phyloP scores from a whole-genome alignment of 2,329 filamentous ascomycete species.

The Claviceps digitariae region DNA sequence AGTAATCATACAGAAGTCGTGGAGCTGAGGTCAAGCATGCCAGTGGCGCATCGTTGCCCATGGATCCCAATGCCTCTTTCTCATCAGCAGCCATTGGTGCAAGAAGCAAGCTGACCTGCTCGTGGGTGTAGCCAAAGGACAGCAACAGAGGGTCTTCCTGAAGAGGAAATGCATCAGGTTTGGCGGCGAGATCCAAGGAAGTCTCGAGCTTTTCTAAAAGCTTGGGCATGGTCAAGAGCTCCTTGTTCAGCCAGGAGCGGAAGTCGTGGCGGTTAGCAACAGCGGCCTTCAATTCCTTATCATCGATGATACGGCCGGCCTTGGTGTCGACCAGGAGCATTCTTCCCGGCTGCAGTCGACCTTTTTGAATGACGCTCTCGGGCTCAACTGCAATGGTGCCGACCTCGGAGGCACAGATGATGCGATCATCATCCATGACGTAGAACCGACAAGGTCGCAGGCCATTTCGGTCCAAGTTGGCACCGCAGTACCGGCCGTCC shows the following conservation, averaged over 20 bases:
- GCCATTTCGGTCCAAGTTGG: constrained; percentile 91
- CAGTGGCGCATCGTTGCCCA: constrained; percentile 92
- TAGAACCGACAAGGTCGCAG: constrained; percentile 94
- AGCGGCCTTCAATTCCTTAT: constrained; percentile 78
- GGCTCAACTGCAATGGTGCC: constrained; percentile 87
- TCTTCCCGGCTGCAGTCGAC: constrained; percentile 81
- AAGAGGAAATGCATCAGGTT: constrained; percentile 54
- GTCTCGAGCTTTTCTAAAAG: constrained; percentile 48
- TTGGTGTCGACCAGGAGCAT: constrained; percentile 94
- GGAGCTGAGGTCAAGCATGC: constrained; percentile 85
- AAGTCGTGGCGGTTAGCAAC: constrained; percentile 84
- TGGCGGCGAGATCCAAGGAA: constrained; percentile 48
- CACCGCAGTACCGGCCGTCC: constrained; percentile 91
- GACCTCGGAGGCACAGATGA: constrained; percentile 93
- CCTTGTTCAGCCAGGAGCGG: constrained; percentile 71
- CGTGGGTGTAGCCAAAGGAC: constrained; percentile 87
- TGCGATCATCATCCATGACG: constrained; percentile 89
- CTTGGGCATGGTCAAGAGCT: constrained; percentile 69
- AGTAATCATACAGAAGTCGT: constrained; percentile 86
- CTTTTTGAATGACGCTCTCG: constrained; percentile 82
- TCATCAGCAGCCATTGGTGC: constrained; percentile 95
- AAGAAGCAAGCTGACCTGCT: constrained; percentile 83
- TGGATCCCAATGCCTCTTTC: constrained; percentile 91
- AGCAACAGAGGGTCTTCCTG: constrained; percentile 76
- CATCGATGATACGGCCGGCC: constrained; percentile 81